These are phyloP conservation scores for Neofusicoccum cordaticola DNA, from an alignment of 2,329 filamentous ascomycete genomes.

Conservation along the genomic window DNA sequence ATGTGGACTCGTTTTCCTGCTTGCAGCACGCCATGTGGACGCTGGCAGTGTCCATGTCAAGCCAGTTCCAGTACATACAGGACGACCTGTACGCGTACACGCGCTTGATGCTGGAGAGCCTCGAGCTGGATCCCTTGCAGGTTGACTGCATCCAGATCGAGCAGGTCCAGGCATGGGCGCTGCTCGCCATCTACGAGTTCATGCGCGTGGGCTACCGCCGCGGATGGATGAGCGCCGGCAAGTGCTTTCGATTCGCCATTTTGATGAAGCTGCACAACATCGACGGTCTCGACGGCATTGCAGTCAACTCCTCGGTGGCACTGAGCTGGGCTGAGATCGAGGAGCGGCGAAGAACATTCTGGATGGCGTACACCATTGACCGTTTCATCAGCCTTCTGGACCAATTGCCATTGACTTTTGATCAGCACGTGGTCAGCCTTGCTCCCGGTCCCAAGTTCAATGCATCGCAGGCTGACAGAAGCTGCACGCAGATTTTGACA, in stretches of 20 bases:
- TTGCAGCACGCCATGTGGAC: conserved; percentile 35
- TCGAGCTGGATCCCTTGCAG: conserved; percentile 21
- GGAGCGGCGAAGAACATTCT: conserved; percentile 38
- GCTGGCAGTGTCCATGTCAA: conserved; percentile 32
- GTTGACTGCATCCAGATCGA: conserved; percentile 25
- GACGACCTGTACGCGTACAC: conserved; percentile 29
- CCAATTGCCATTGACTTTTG: conserved; percentile 31
- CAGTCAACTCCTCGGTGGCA: conserved; percentile 14
- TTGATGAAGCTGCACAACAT: conserved; percentile 36
- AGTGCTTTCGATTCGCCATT: conserved; percentile 38
- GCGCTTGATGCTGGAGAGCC: conserved; percentile 20
- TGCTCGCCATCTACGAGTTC: conserved; percentile 39
- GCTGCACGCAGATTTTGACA: conserved; percentile 29
- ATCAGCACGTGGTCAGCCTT: conserved; percentile 25
- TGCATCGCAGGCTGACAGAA: too few species aligned
- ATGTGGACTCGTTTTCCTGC: conserved; percentile 26
- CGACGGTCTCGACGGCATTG: conserved; percentile 24
- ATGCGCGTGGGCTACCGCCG: conserved; percentile 33
- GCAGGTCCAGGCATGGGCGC: conserved; percentile 37
- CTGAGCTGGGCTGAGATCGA: conserved; percentile 30
- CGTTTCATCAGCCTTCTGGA: conserved; percentile 35
- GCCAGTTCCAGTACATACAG: conserved; percentile 29
- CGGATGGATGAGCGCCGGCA: conserved; percentile 38
- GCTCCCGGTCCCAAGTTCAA: too few species aligned
- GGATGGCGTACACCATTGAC: conserved; percentile 41